phyloP scores from a whole-genome alignment of 495 filamentous ascomycete genomes.

The Penicillium salamii region DNA sequence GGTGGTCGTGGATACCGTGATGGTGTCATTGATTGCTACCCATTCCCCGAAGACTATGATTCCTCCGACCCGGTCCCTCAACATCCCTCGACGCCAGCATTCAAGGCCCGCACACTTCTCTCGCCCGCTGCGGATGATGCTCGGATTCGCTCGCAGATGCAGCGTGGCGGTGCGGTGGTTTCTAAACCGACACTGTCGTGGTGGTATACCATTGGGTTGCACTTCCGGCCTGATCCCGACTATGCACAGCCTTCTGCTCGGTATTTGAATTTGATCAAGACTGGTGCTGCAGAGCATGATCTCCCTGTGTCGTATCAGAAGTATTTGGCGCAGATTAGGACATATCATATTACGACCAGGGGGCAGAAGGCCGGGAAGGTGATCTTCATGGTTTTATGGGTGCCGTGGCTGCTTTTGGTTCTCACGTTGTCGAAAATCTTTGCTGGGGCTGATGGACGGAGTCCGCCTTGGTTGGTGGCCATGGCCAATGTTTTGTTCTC shows the following conservation, averaged over 20 bases:
- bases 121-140: slow-evolving; percentile 37
- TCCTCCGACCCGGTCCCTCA: slow-evolving; percentile 38
- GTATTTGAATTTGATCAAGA: slow-evolving; percentile 73
- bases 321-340: slow-evolving; percentile 62
- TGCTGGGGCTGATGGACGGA: slow-evolving; percentile 60
- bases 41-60: slow-evolving; percentile 52
- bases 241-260: slow-evolving; percentile 81
- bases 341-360: slow-evolving; percentile 65
- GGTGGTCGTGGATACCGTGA: slow-evolving; percentile 80
- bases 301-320: slow-evolving; percentile 70
- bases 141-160: not conserved
- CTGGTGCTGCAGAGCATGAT: slow-evolving; percentile 73
- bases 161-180: not conserved
- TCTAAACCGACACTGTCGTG: slow-evolving; percentile 3
- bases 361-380: slow-evolving; percentile 63
- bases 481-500: slow-evolving; percentile 47
- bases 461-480: slow-evolving; percentile 63
- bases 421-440: slow-evolving; percentile 47
- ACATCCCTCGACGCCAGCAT: slow-evolving; percentile 31
- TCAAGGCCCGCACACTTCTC: slow-evolving; percentile 62
- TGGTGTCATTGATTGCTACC: slow-evolving; percentile 70
- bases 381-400: slow-evolving; percentile 59
- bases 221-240: slow-evolving; percentile 55
- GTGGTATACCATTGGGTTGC: slow-evolving; percentile 9
- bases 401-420: slow-evolving; percentile 53